A percentile compares a stretch with the other conserved stretches of the same genome.
Evolutionary conservation across 306 rosid species (phyloP).

Genomic region (Mimosa bimucronata): DNA sequence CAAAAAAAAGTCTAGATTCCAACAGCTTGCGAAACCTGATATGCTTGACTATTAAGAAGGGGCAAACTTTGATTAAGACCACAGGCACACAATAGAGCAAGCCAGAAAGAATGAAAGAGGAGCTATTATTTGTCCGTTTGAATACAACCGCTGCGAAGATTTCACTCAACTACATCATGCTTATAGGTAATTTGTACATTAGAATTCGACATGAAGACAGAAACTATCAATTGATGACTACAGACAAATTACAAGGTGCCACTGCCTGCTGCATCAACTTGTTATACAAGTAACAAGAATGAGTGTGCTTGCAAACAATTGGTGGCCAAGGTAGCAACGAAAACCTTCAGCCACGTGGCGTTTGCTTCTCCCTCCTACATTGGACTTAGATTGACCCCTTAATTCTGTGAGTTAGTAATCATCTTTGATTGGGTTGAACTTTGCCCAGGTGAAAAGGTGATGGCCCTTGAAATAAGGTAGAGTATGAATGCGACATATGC

Average conservation of each 20-base stretch:
- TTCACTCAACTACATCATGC: constrained; percentile 34
- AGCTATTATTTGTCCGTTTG: constrained; percentile 12
- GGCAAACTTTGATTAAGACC: not conserved
- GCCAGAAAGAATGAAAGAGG: not conserved
- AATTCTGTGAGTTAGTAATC: constrained; percentile 42
- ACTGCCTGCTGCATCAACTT: constrained; percentile 30
- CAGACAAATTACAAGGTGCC: constrained; percentile 19
- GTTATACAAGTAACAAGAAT: constrained; percentile 38
- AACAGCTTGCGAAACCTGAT: not conserved
- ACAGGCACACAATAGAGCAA: not conserved
- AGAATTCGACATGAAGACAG: constrained; percentile 33
- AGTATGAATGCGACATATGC: constrained; percentile 72
- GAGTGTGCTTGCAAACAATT: constrained; percentile 25
- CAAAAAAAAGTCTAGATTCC: too few species aligned
- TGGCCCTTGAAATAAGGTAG: constrained; percentile 65
- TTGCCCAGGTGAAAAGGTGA: constrained; percentile 54
- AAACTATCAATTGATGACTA: constrained; percentile 22
- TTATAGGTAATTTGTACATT: constrained; percentile 31
- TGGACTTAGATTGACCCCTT: constrained; percentile 36
- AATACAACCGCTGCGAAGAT: constrained; percentile 5
- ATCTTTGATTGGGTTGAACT: constrained; percentile 46
- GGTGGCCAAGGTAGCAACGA: constrained; percentile 22
- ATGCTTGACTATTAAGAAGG: not conserved
- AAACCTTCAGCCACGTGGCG: constrained; percentile 24
- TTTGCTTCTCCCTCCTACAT: constrained; percentile 23